These are phyloP conservation scores for Ensete ventricosum DNA, from an alignment of 176 grass and related monocot genomes.

Conservation along the genomic window DNA sequence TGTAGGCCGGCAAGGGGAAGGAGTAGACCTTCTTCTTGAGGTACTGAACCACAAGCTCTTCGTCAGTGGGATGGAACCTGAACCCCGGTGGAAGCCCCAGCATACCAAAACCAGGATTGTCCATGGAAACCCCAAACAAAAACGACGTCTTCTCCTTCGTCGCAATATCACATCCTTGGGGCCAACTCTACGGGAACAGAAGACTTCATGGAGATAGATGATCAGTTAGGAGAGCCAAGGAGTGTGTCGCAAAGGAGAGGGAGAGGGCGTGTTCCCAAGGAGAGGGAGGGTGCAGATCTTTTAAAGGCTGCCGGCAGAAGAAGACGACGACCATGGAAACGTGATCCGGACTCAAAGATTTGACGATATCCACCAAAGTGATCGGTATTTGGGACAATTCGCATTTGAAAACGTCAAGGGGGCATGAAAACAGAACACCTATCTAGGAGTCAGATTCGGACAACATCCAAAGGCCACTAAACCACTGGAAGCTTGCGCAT, in stretches of 20 bases:
- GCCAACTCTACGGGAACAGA: too few relatives aligned
- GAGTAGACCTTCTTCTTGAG: constrained; percentile 44
- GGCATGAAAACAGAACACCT: too few relatives aligned
- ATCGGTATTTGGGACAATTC: too few relatives aligned
- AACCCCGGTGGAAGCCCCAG: constrained; percentile 66
- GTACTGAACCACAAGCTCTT: constrained; percentile 73
- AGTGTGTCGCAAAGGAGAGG: not conserved
- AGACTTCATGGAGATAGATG: too few relatives aligned
- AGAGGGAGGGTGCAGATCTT: not conserved
- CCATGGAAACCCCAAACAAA: not conserved
- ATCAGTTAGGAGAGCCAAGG: too few relatives aligned
- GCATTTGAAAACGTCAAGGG: not conserved
- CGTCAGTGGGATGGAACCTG: constrained; percentile 75
- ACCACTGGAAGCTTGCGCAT: too few relatives aligned
- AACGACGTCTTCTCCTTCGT: too few relatives aligned
- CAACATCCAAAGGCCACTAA: too few relatives aligned
- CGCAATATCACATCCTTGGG: too few relatives aligned
- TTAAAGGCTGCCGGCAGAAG: not conserved
- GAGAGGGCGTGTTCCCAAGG: not conserved
- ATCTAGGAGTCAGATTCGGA: too few relatives aligned
- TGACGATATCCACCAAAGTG: not conserved
- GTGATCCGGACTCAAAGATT: constrained; percentile 8
- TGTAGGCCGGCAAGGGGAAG: constrained; percentile 50
- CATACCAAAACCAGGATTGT: not conserved
- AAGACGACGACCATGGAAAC: not conserved